Evolutionary conservation across 768 basidiomycete species (phyloP), one percentile per base, ranked within the genome.

Genomic region (Leccinum aurantiacum): DNA sequence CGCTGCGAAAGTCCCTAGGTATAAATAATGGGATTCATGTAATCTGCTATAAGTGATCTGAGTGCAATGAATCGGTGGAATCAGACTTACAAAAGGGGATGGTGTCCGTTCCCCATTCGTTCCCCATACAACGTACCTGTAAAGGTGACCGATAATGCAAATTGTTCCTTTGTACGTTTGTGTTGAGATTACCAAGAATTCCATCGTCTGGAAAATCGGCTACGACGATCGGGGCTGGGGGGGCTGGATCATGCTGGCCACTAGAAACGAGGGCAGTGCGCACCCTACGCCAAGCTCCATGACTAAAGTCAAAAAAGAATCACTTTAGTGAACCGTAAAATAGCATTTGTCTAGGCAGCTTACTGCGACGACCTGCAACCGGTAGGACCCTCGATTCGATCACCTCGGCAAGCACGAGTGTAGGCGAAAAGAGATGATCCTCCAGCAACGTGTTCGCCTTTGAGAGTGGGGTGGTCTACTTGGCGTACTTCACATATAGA

Each of bases 271-370:
- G 5, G 88, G 89, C 8, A 92, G 69, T 17, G 83, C 88, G 49
- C 83, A 80, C 6, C 90, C 88, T 8, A 88, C 82, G 3, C 87
- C 88, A 3, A 91, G 80, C 69, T 91, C 90, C n/a, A 91, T 67
- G 1, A 87, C 88, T 89, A 52, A 27, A 48, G 27, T 24, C 7
- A 49, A 48, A 54, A 24, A 56, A 47, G n/a, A 7, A 33, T 10
- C 54, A 53, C 33, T 38, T 41, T 15, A 19, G 1, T 35, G 17
- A 50, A 24, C 11, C 17, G 7, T 29, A n/a, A 33, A 37, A 3
- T 24, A n/a, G 14, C 24, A 3, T 24, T 8, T 25, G 9, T 49
- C 31, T 13, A 19, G 25, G 48, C 10, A 9, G 59, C 75, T 48
- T 54, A 83, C 87, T 79, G 51, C 76, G 78, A 58, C 71, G 74